Evolutionary conservation across 768 basidiomycete species (phyloP), one percentile per base, ranked within the genome.

Genomic region (Rhodocollybia butyracea): DNA sequence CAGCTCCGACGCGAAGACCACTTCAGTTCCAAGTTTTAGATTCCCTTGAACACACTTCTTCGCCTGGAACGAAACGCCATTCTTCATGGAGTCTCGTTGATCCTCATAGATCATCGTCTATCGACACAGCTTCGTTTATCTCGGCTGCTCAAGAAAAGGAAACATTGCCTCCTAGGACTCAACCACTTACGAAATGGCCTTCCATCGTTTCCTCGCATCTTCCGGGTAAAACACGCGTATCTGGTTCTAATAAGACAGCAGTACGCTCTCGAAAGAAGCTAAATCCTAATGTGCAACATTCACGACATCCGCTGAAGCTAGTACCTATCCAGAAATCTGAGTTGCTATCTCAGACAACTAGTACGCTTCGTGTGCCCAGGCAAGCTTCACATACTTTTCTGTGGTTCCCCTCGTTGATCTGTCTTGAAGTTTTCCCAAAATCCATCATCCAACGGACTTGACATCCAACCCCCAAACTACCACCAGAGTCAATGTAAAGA

Each of bases 51-150:
- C 51, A 54, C 4, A 30, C 51, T 15, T 30, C 40, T 24, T 24
- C 26, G 11, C 47, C 57, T 60, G 27, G 43, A 34, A 12, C 19
- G 3, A 47, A 34, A 32, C 48, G 48, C 24, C 48, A 34, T 22
- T 22, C 32, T 22, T 50, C 54, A 21, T 65, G 68, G 63, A 62
- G 51, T 21, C 59, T 70, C 8, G 65, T 73, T 11, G 71, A 76
- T 54, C 72, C 75, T 34, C 68, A 69, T 31, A 73, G 66, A 46
- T 57, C 56, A 12, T 51, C 60, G 3, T 67, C 61, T 31, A 66
- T 68, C 63, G 66, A 54, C 56, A 61, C 53, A 24, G 65, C 60
- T 17, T 62, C 57, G 24, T 68, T 63, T 39, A 43, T 58, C 42
- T 51, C 39, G n/a, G n/a, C n/a, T 24, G 32, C 31, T 26, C 54